Evolutionary conservation across 345 rosid species (phyloP), one percentile per base, ranked within the genome.

Genomic region (Heritiera fomes): DNA sequence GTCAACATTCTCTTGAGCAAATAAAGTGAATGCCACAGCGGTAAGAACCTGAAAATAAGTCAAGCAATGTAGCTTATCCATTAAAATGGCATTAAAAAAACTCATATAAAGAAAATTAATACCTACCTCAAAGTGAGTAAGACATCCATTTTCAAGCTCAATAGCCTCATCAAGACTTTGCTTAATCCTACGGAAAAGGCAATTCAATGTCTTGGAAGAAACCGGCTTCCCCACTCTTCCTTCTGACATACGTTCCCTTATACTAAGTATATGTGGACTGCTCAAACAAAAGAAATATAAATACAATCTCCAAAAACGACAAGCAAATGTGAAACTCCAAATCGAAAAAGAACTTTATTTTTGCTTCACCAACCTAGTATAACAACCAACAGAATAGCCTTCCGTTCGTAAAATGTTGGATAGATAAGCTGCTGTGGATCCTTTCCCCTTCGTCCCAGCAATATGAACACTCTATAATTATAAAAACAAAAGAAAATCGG

Each of bases 391-490:
- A 2, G 84, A 80, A 75, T 90, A 92, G 14, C 94, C 99, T 86
- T 89, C 90, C 1, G 90, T 86, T 47, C 89, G 82, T 64, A 96
- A 84, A 61, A 96, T 91, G 78, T 85, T 96, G 2, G 98, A 91
- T 47, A 96, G 80, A 82, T 87, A 92, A 62, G 99, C 94, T 59
- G 95, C 90, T 8, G 98, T 94, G 38, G 97, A 96, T 17, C 98
- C 98, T 88, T 94, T 96, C 70, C 98, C 99, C 77, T 96, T 94
- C 1, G 98, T 96, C 75, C 99, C 99, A 69, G 98, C 95, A 63
- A 96, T 87, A 78, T 96, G 99, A 83, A 96, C 80, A 11, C 88
- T 84, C 98, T 93, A 17, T 53, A 53, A 53, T 72, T 2, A 38
- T 1, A 5, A 47, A 47, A 20, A 53, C 8, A 34, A 34, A 34